Base-by-base conservation (phyloP, 2,329 filamentous ascomycete genomes). In the Beauveria sp. region DNA sequence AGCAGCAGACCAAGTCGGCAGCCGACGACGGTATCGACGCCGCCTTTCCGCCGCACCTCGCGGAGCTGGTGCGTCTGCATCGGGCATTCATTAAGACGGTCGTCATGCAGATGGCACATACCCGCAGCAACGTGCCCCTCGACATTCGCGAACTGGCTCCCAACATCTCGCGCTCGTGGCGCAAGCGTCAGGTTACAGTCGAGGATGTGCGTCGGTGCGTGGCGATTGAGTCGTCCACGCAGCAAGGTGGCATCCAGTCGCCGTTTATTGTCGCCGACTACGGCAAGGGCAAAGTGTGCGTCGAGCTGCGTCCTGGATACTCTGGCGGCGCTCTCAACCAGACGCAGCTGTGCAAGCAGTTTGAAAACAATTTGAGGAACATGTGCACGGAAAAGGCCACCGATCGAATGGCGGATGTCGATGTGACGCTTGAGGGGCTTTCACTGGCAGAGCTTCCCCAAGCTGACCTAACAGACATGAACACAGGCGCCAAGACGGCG, bases 71-170 rank as follows among this genome's bases (percentile, higher is more conserved):
- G 55, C 76, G 81, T 61, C 77, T 92, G 28, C 84, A 91, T 70
- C 77, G 78, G 46, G 80, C 86, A 12, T 89, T 92, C 66, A 77
- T 90, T 62, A 86, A 86, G 67, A 85, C 88, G 0, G 76, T 91
- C 26, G 81, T 83, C 0, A 75, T 92, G 10, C 87, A 91, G 67
- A 81, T 85, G 63, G 86, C 86, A 1, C 88, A 92, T 72, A 84
- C 88, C 70, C 86, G 87, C 62, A 75, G 77, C 34, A 76, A 79
- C 52, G 78, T 83, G 0, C 86, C 89, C 0, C 82, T 86, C 26
- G 87, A 91, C 67, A 71, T 91, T 50, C 77, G 80, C 41, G 75
- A 79, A 34, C 77, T 92, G 41, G 79, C 82, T 40, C 84, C 84
- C 10, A 80, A 85, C 61, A 78, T 90, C 46, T 83, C 87, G 14